A percentile compares a stretch with the other conserved stretches of the same genome.
phyloP scores from a whole-genome alignment of 345 rosid species.

The Carallia pectinifolia region DNA sequence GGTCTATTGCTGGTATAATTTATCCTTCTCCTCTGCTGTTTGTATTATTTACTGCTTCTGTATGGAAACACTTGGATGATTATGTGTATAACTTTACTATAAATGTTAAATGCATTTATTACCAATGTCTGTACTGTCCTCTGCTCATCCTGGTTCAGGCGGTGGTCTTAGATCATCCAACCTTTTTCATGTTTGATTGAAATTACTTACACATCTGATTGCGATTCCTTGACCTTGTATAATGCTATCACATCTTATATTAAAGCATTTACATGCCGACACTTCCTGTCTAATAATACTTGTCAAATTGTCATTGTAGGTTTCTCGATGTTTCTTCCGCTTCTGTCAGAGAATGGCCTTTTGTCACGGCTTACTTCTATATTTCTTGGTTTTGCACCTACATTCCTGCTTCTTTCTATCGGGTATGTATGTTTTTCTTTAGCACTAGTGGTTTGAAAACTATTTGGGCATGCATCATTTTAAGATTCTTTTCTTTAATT shows the following conservation, averaged over 20 bases:
- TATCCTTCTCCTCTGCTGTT: conserved; percentile 1
- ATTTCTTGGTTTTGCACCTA: conserved; percentile 86
- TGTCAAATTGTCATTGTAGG: conserved; percentile 41
- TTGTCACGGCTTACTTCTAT: conserved; percentile 78
- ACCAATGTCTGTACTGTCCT: not conserved
- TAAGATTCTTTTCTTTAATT: conserved; percentile 11
- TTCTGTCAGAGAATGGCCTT: conserved; percentile 67
- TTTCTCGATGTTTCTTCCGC: conserved; percentile 72
- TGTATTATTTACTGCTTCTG: not conserved
- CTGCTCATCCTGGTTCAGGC: not conserved
- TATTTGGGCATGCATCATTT: conserved; percentile 1
- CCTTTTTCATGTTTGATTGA: not conserved
- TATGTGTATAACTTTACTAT: not conserved
- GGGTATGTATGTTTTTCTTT: conserved; percentile 48
- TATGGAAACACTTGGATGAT: not conserved
- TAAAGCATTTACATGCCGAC: conserved; percentile 3
- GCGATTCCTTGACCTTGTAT: not conserved
- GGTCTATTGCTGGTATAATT: conserved; percentile 69
- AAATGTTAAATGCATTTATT: not conserved
- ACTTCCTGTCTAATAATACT: not conserved
- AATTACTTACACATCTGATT: not conserved
- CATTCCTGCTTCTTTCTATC: conserved; percentile 85
- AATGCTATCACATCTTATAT: not conserved
- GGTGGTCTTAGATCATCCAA: not conserved
- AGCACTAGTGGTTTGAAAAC: not conserved